These are phyloP conservation scores for Marasmius fiardii DNA, from an alignment of 1,284 basidiomycete species.

Conservation along the genomic window DNA sequence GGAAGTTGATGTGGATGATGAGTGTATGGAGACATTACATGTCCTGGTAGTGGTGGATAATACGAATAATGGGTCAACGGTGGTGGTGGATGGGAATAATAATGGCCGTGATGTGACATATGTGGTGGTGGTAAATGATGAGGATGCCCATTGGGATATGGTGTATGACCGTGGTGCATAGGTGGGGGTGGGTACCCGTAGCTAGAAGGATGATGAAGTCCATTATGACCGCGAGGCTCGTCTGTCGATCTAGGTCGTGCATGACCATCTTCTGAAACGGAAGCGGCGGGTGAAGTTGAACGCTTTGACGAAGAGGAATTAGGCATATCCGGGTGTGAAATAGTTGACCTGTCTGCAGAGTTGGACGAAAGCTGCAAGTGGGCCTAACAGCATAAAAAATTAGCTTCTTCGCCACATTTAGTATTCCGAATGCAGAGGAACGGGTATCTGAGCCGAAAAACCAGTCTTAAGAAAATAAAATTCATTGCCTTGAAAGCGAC, in stretches of 20 bases:
- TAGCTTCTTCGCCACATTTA: neutral
- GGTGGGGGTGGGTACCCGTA: neutral
- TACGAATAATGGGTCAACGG: neutral
- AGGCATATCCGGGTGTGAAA: neutral
- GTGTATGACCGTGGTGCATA: neutral
- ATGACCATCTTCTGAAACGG: neutral
- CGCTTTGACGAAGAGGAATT: neutral
- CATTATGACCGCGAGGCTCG: neutral
- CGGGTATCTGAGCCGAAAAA: too few relatives aligned
- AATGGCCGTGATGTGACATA: conserved; percentile 1
- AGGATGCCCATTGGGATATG: neutral
- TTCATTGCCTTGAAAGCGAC: too few relatives aligned
- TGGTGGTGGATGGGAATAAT: neutral
- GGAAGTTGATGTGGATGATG: neutral
- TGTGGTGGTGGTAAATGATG: neutral
- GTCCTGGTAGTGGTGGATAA: neutral
- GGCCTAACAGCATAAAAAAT: neutral
- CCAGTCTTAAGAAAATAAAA: too few relatives aligned
- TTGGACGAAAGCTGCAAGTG: neutral
- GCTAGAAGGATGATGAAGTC: neutral
- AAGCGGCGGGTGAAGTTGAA: neutral
- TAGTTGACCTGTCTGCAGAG: neutral
- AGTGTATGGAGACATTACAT: neutral
- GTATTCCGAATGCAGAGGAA: too few relatives aligned
- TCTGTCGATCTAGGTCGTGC: neutral